Percentiles rank a stretch among this genome's conserved stretches.
phyloP scores from a whole-genome alignment of 306 rosid species.

The Cyamopsis tetragonoloba region DNA sequence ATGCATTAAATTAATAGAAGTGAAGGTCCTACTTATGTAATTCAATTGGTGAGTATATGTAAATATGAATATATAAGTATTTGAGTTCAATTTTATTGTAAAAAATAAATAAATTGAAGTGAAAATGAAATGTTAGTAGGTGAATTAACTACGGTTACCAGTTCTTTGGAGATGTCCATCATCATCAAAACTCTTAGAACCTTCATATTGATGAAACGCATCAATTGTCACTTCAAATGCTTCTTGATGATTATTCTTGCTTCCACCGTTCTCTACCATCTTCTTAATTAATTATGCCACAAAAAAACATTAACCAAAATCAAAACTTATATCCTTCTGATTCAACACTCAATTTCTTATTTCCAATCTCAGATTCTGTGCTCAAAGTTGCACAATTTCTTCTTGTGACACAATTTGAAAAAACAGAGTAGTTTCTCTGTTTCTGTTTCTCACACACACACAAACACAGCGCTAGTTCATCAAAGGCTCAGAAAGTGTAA shows the following conservation, averaged over 20 bases:
- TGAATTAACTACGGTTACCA: slow-evolving; percentile 27
- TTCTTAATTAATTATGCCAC: not conserved
- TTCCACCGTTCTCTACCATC: slow-evolving; percentile 19
- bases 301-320: not conserved
- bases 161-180: slow-evolving; percentile 41
- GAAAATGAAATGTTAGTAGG: too few species aligned
- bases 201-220: not conserved
- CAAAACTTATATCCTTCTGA: not conserved
- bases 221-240: slow-evolving; percentile 28
- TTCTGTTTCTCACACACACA: not conserved
- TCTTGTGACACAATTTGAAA: too few species aligned
- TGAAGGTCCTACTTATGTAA: too few species aligned
- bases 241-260: not conserved
- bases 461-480: not conserved
- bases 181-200: slow-evolving; percentile 30
- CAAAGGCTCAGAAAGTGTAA: not conserved
- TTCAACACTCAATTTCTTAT: not conserved
- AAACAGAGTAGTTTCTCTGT: too few species aligned
- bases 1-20: too few species aligned
- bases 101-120: too few species aligned
- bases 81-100: too few species aligned
- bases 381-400: not conserved
- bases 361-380: not conserved
- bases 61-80: too few species aligned
- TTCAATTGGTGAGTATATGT: too few species aligned